A percentile compares a stretch with the other conserved stretches of the same genome.
Evolutionary conservation across 1,284 basidiomycete species (phyloP).

Genomic region (Prillingera fragicola): DNA sequence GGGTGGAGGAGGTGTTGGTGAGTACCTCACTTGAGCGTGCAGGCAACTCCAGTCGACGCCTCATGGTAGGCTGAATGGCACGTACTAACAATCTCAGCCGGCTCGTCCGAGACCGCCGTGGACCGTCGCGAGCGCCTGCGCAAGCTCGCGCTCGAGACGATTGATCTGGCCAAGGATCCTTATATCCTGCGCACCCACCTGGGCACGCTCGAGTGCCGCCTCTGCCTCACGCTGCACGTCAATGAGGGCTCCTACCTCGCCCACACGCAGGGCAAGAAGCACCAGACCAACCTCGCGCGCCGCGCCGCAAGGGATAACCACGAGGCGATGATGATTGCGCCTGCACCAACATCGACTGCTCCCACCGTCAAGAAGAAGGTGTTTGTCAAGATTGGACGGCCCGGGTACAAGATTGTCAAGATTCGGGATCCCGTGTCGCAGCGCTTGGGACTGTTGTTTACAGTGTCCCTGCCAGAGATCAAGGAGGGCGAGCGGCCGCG

Average conservation of each 20-base stretch:
- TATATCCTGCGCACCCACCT: constrained; percentile 97
- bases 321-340: constrained; percentile 80
- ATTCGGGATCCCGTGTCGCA: constrained; percentile 51
- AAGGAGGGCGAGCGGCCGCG: constrained; percentile 79
- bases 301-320: constrained; percentile 93
- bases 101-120: constrained; percentile 71
- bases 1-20: constrained; percentile 81
- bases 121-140: constrained; percentile 90
- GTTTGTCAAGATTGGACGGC: constrained; percentile 95
- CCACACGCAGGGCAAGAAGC: constrained; percentile 99
- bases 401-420: constrained; percentile 55
- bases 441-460: constrained; percentile 84
- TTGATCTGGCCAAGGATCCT: constrained; percentile 96
- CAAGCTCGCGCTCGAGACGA: constrained; percentile 92
- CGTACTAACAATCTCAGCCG: constrained; percentile 24
- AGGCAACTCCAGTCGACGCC: not conserved
- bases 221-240: constrained; percentile 95
- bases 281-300: constrained; percentile 95
- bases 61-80: not conserved
- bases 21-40: constrained; percentile 2
- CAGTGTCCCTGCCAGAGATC: constrained; percentile 91
- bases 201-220: constrained; percentile 91
- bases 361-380: constrained; percentile 75
- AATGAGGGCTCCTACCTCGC: constrained; percentile 99
- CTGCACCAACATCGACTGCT: constrained; percentile 54